Conservation (phyloP, 2,329 filamentous ascomycete genomes). For the Aspergillus sp. region DNA sequence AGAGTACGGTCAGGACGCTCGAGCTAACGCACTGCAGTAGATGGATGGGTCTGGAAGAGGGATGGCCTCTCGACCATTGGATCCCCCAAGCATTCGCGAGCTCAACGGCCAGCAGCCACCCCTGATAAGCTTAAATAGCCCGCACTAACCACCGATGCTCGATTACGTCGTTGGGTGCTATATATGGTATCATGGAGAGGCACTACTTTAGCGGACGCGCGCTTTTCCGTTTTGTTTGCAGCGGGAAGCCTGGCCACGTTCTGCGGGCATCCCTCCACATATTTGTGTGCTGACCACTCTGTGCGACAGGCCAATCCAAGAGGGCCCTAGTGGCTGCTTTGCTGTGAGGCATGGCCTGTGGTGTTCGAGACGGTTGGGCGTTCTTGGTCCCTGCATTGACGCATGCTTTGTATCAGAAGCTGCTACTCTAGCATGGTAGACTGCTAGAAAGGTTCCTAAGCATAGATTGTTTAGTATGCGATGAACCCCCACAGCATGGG, state of each 20-base stretch:
- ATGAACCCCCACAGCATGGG: neutral
- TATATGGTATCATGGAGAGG: neutral
- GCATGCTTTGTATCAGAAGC: neutral
- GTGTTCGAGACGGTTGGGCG: neutral
- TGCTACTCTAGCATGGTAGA: neutral
- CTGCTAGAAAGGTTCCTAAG: neutral
- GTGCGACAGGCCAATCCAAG: neutral
- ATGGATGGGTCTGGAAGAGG: neutral
- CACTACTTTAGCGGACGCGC: neutral
- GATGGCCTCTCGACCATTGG: neutral
- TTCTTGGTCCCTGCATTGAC: neutral
- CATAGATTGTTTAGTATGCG: neutral
- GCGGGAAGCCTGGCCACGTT: neutral
- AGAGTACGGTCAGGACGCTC: neutral
- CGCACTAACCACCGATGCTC: neutral
- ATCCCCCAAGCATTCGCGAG: neutral
- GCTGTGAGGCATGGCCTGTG: neutral
- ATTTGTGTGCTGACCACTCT: neutral
- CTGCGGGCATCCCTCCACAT: neutral
- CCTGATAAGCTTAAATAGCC: neutral
- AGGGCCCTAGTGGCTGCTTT: neutral
- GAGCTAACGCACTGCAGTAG: neutral
- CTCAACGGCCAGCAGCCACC: neutral
- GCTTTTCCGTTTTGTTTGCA: neutral
- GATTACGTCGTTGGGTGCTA: neutral